Percentiles rank a stretch among this genome's conserved stretches.
These are phyloP conservation scores for Phyllosticta citribraziliensis DNA, from an alignment of 2,329 filamentous ascomycete species.

Conservation along the genomic window DNA sequence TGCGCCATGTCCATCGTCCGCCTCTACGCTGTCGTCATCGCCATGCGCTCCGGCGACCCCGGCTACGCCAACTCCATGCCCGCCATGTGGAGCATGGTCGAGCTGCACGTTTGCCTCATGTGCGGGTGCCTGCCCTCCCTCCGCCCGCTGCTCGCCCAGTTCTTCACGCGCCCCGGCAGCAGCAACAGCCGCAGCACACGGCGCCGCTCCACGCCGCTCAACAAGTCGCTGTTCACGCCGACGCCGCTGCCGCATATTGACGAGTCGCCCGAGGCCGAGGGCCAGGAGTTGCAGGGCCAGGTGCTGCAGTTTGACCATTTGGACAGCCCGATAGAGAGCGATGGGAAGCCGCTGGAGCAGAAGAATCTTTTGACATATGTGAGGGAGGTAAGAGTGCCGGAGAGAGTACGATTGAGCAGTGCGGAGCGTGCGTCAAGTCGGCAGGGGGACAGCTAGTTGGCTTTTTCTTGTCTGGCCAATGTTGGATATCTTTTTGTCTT, in stretches of 20 bases:
- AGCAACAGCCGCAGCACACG: neutral
- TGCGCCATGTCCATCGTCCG: slow-evolving; percentile 4
- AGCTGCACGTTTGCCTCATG: slow-evolving; percentile 1
- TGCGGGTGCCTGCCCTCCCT: neutral
- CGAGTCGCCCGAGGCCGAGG: no score
- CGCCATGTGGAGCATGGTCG: slow-evolving; percentile 1
- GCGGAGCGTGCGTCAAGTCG: neutral
- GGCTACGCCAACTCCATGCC: neutral
- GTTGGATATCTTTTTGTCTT: neutral
- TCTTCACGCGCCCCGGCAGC: neutral
- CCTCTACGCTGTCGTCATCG: neutral
- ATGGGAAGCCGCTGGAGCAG: neutral
- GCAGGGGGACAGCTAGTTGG: neutral
- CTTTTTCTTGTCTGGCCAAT: neutral
- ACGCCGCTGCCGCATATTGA: neutral
- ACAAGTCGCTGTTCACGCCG: neutral
- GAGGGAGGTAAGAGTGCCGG: neutral
- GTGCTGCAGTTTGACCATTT: neutral
- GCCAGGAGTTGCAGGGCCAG: neutral
- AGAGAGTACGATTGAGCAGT: neutral
- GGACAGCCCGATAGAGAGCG: neutral
- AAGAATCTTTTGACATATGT: neutral
- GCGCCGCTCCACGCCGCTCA: neutral
- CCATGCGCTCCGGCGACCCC: neutral
- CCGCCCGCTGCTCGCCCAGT: neutral